Evolutionary conservation across 768 basidiomycete species (phyloP).

Genomic region (Pisolithus microcarpus): DNA sequence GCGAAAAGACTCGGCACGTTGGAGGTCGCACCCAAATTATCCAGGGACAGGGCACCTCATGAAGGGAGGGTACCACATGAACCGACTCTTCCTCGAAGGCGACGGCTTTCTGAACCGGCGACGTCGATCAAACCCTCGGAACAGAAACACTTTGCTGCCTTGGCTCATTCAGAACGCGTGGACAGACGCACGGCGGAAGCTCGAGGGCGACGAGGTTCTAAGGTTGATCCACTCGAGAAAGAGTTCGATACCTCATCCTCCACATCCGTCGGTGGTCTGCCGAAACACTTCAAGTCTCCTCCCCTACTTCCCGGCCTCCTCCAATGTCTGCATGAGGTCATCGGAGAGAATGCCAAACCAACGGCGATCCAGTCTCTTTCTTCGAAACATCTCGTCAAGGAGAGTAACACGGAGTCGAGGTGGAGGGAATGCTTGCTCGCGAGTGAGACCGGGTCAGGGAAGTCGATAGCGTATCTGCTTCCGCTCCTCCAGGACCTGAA

Average conservation of each 20-base stretch:
- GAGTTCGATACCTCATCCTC: slow-evolving; percentile 31
- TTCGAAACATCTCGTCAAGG: slow-evolving; percentile 53
- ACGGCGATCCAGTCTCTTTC: slow-evolving; percentile 78
- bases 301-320: slow-evolving; percentile 62
- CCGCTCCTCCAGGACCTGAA: slow-evolving; percentile 80
- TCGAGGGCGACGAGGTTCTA: background rate
- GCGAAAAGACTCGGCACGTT: slow-evolving; percentile 21
- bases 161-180: slow-evolving; percentile 9
- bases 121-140: background rate
- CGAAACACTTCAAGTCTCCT: slow-evolving; percentile 52
- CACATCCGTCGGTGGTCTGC: slow-evolving; percentile 23
- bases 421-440: slow-evolving; percentile 59
- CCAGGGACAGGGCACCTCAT: slow-evolving; percentile 16
- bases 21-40: slow-evolving; percentile 15
- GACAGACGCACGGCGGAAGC: slow-evolving; percentile 3
- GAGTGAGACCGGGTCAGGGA: slow-evolving; percentile 87
- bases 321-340: slow-evolving; percentile 45
- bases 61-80: slow-evolving; percentile 6
- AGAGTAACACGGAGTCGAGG: slow-evolving; percentile 7
- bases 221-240: slow-evolving; percentile 23
- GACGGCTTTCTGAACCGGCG: background rate
- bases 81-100: background rate
- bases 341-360: slow-evolving; percentile 52
- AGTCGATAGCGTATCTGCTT: slow-evolving; percentile 84
- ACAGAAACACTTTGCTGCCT: slow-evolving; percentile 5